A percentile compares a stretch with the other conserved stretches of the same genome.
phyloP scores from a whole-genome alignment of 495 filamentous ascomycete genomes.

The Penicillium parvum region DNA sequence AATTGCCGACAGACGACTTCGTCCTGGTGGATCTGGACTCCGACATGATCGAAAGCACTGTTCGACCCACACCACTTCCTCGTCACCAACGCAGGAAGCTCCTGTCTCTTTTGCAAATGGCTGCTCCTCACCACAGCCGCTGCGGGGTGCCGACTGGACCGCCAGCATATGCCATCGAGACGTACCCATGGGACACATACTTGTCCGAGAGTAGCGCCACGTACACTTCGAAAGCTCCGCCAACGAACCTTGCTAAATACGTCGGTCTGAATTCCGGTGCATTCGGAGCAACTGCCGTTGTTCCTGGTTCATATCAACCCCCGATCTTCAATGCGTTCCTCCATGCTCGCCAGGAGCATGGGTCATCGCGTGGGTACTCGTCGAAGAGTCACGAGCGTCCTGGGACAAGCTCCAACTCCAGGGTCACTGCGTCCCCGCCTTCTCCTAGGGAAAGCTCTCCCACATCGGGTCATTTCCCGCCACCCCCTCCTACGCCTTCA shows the following conservation, averaged over 20 bases:
- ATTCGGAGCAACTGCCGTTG: constrained; percentile 64
- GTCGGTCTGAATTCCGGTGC: constrained; percentile 82
- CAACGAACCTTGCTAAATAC: constrained; percentile 74
- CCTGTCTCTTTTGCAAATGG: constrained; percentile 77
- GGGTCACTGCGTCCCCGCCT: constrained; percentile 64
- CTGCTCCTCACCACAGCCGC: constrained; percentile 83
- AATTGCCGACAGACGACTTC: constrained; percentile 94
- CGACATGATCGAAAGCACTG: constrained; percentile 78
- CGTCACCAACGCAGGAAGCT: constrained; percentile 88
- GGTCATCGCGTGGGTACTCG: constrained; percentile 38
- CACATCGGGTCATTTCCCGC: constrained; percentile 72
- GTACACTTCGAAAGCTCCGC: constrained; percentile 63
- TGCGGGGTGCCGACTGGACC: constrained; percentile 84
- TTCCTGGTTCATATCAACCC: constrained; percentile 41
- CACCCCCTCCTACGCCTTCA: constrained; percentile 64
- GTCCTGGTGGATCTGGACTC: constrained; percentile 91
- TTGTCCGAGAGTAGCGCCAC: constrained; percentile 78
- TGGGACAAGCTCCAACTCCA: constrained; percentile 71
- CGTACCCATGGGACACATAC: constrained; percentile 84
- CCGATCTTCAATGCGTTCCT: constrained; percentile 88
- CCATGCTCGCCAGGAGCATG: constrained; percentile 62
- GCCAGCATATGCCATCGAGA: constrained; percentile 89
- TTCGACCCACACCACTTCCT: constrained; percentile 68
- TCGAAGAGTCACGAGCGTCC: constrained; percentile 67
- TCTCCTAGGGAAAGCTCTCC: constrained; percentile 75